These are phyloP conservation scores for Gastrodia elata DNA, from an alignment of 106 monocot species.

Conservation along the genomic window DNA sequence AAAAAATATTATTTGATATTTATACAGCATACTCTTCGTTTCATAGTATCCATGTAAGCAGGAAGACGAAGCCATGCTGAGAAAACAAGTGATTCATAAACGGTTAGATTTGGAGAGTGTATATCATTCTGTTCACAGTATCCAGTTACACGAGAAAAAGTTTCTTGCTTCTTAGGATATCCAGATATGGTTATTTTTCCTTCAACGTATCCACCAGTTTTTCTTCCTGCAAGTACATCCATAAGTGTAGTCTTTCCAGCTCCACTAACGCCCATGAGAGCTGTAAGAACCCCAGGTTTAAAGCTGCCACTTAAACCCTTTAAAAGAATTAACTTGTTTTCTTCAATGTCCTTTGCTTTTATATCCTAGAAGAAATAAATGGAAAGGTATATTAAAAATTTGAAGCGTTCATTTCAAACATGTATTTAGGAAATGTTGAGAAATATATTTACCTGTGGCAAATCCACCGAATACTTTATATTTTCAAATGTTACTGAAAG, in stretches of 20 bases:
- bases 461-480: slow-evolving; percentile 71
- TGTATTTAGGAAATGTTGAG: background rate
- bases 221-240: slow-evolving; percentile 65
- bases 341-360: slow-evolving; percentile 25
- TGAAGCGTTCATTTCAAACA: too few species aligned
- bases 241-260: slow-evolving; percentile 65
- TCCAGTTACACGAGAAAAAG: slow-evolving; percentile 70
- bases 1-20: background rate
- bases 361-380: slow-evolving; percentile 29
- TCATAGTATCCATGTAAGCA: slow-evolving; percentile 38
- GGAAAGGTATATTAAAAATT: background rate
- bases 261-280: slow-evolving; percentile 66
- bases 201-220: slow-evolving; percentile 56
- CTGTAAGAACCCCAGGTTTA: slow-evolving; percentile 56
- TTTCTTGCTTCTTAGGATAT: slow-evolving; percentile 76
- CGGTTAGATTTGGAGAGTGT: slow-evolving; percentile 78
- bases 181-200: slow-evolving; percentile 65
- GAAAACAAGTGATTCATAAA: slow-evolving; percentile 67
- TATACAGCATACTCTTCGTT: slow-evolving; percentile 39
- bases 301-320: slow-evolving; percentile 56
- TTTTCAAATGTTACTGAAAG: slow-evolving; percentile 59
- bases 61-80: slow-evolving; percentile 82
- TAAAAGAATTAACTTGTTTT: slow-evolving; percentile 30
- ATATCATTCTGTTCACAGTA: slow-evolving; percentile 86
- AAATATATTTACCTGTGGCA: slow-evolving; percentile 43